phyloP scores from a whole-genome alignment of 2,329 filamentous ascomycete genomes.

The Aspergillus transmontanensis region DNA sequence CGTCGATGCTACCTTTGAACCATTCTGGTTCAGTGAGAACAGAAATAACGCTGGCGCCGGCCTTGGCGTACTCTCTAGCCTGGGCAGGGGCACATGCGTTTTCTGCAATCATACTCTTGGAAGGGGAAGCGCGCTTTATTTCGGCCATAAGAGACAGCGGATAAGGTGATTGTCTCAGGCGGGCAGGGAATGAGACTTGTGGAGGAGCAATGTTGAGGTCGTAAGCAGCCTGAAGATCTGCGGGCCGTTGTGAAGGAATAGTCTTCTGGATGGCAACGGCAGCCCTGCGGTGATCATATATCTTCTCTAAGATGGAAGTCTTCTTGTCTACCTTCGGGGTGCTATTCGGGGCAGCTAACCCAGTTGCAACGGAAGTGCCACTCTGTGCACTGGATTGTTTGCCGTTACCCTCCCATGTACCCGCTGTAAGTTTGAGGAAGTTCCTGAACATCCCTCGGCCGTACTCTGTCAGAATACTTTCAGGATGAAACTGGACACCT shows the following conservation, averaged over 20 bases:
- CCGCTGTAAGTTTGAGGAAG: slow-evolving; percentile 83
- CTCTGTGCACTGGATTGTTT: slow-evolving; percentile 28
- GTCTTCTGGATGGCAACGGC: slow-evolving; percentile 79
- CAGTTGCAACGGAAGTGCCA: slow-evolving; percentile 18
- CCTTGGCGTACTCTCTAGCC: slow-evolving; percentile 86
- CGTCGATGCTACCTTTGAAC: slow-evolving; percentile 98
- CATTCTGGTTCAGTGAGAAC: slow-evolving; percentile 98
- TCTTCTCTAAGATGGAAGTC: slow-evolving; percentile 84
- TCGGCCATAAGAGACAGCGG: slow-evolving; percentile 95
- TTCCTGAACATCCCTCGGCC: slow-evolving; percentile 90
- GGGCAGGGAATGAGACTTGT: slow-evolving; percentile 75
- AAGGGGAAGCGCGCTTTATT: slow-evolving; percentile 94
- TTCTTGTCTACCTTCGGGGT: slow-evolving; percentile 57
- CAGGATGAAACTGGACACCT: slow-evolving; percentile 96
- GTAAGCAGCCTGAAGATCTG: slow-evolving; percentile 84
- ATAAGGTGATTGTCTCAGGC: slow-evolving; percentile 79
- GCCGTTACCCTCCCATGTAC: slow-evolving; percentile 86
- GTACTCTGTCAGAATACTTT: slow-evolving; percentile 91
- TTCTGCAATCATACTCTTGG: slow-evolving; percentile 90
- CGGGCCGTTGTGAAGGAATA: slow-evolving; percentile 79
- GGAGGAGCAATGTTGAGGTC: slow-evolving; percentile 83
- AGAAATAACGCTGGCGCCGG: slow-evolving; percentile 94
- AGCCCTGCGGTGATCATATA: slow-evolving; percentile 79
- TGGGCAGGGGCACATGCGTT: slow-evolving; percentile 86
- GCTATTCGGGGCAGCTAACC: slow-evolving; percentile 20